These are phyloP conservation scores for Chiua virens DNA, from an alignment of 768 basidiomycete species.

Conservation along the genomic window DNA sequence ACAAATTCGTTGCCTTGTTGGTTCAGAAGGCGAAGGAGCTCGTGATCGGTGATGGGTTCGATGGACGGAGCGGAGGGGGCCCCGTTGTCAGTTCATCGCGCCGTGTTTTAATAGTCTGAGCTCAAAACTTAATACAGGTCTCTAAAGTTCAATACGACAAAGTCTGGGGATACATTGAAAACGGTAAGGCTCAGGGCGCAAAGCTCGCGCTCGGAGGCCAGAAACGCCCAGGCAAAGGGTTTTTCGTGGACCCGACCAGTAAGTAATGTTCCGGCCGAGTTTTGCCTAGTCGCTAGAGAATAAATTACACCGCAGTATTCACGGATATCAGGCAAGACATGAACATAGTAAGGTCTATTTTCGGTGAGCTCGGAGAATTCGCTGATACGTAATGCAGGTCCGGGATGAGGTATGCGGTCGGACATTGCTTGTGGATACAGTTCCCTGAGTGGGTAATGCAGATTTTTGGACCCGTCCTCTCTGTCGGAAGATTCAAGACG, in stretches of 20 bases:
- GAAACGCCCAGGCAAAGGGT: conserved; percentile 76
- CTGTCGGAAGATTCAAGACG: conserved; percentile 77
- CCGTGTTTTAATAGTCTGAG: conserved; percentile 3
- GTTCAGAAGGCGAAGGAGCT: conserved; percentile 66
- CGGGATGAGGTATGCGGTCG: conserved; percentile 29
- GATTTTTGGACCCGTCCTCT: conserved; percentile 95
- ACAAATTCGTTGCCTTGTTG: conserved; percentile 72
- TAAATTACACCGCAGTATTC: conserved; percentile 56
- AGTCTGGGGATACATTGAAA: conserved; percentile 85
- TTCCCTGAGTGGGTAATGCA: conserved; percentile 30
- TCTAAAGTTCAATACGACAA: conserved; percentile 85
- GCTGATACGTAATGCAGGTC: conserved; percentile 31
- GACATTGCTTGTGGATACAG: conserved; percentile 6
- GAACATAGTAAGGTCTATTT: conserved; percentile 68
- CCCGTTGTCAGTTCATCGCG: conserved; percentile 64
- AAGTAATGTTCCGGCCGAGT: conserved; percentile 28
- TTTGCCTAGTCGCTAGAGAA: conserved; percentile 3
- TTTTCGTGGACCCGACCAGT: conserved; percentile 89
- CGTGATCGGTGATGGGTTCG: conserved; percentile 79
- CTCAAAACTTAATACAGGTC: conserved; percentile 45
- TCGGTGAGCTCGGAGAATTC: not conserved
- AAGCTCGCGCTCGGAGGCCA: conserved; percentile 76
- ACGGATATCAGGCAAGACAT: conserved; percentile 75
- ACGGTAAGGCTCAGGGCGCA: conserved; percentile 83
- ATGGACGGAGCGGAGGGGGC: conserved; percentile 71